phyloP scores from a whole-genome alignment of 2,329 filamentous ascomycete species.

The Fusarium sp. region DNA sequence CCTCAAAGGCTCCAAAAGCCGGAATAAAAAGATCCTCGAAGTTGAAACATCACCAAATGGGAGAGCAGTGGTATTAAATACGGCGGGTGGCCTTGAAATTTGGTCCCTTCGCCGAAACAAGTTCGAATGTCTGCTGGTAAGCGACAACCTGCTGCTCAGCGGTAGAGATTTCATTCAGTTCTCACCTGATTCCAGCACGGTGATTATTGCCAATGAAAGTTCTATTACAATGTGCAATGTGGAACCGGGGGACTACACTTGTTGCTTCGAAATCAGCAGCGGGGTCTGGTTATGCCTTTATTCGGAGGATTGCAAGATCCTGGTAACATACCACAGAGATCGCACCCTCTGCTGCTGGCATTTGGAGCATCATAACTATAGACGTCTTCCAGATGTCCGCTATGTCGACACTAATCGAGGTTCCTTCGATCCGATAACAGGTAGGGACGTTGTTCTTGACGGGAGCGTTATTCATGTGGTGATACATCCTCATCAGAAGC shows the following conservation, averaged over 20 bases:
- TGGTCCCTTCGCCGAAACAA: rapidly evolving
- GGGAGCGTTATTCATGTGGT: background rate
- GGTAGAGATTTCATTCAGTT: background rate
- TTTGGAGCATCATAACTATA: background rate
- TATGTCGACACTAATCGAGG: rapidly evolving
- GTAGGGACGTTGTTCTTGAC: too few relatives aligned
- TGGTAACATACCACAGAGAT: rapidly evolving
- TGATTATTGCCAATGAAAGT: rapidly evolving
- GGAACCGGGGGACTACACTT: rapidly evolving
- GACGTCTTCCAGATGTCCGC: rapidly evolving
- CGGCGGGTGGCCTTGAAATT: rapidly evolving
- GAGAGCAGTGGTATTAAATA: background rate
- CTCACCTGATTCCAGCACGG: background rate
- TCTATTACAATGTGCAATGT: background rate
- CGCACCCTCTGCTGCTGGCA: rapidly evolving
- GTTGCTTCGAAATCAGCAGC: background rate
- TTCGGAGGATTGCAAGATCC: background rate
- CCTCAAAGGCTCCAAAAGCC: rapidly evolving
- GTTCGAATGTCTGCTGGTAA: background rate
- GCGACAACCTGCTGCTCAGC: rapidly evolving
- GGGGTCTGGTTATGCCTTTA: background rate
- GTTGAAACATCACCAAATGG: background rate
- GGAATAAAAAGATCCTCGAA: rapidly evolving
- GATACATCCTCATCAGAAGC: too few relatives aligned
- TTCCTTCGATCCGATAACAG: rapidly evolving